Base-by-base conservation (phyloP, 2,329 filamentous ascomycete species). In the Trichoderma sp. region DNA sequence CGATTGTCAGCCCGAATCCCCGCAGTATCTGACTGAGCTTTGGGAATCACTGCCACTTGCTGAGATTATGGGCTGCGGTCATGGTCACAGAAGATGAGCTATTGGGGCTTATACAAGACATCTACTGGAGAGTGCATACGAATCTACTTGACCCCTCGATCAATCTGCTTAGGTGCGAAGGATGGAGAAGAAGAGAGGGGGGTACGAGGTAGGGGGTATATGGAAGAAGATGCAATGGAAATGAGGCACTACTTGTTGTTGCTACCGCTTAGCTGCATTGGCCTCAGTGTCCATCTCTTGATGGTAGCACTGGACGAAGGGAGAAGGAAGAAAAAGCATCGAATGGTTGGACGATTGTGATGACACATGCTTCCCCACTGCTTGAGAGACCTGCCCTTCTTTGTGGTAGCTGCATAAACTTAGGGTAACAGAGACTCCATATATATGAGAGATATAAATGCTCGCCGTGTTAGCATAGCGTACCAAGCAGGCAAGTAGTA, bases 371-470 rank as follows among this genome's bases (percentile, higher is more conserved):
- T 50, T 61, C 66, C 65, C 66, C 66, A 61, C 66, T 23, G 66
- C 36, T 61, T 36, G 63, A 9, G 30, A 55, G 63, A 26, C 63
- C 28, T 66, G 63, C 63, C 63, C 47, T 61, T 36, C n/a, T 68
- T 23, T 61, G 26, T 20, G 32, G 66, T 61, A 68, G 66, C 36
- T 68, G 66, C 66, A 68, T 68, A 50, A 57, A 67, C 62, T 26
- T 50, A 64, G 39, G 62, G 47, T 65, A 53, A 47, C 50, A n/a
- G 39, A 50, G 17, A 47, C 26, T 32, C 36, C 55, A 47, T 68
- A 32, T 47, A 50, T 50, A 59, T 68, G 66, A 61, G 66, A 68
- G 66, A 68, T 68, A 68, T 68, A 68, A 68, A 23, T 68, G 28
- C 30, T 53, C 13, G 63, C 30, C 30, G 39, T n/a, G 8, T 8